These are phyloP conservation scores for Chlorella ohadii DNA, from an alignment of 139 green algal genomes.

Conservation along the genomic window DNA sequence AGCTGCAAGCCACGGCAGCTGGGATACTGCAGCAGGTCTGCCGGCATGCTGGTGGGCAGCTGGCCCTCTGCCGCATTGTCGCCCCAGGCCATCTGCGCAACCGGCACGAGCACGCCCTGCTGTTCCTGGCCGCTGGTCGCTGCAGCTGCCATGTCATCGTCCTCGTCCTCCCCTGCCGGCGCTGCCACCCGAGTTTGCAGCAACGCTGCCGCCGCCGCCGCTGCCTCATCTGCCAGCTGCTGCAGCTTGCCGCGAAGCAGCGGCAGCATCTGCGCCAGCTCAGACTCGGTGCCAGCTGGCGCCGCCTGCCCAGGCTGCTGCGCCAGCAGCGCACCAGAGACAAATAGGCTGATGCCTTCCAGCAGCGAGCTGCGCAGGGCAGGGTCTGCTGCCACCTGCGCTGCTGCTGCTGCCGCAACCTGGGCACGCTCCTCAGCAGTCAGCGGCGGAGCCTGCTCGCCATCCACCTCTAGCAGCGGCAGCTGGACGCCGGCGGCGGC, in stretches of 20 bases:
- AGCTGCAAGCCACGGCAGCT: conserved; percentile 53
- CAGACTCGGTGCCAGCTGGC: conserved; percentile 4
- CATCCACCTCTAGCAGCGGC: conserved; percentile 23
- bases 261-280: background rate
- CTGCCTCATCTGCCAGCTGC: conserved; percentile 16
- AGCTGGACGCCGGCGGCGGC: conserved; percentile 46
- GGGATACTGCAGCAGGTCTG: conserved; percentile 36
- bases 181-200: conserved; percentile 4
- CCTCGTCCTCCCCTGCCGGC: background rate
- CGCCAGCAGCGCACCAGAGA: conserved; percentile 20
- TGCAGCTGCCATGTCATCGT: background rate
- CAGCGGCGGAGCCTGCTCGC: background rate
- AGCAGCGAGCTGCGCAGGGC: conserved; percentile 47
- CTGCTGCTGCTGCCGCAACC: conserved; percentile 45
- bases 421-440: conserved; percentile 28
- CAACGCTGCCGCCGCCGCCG: conserved; percentile 31
- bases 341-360: conserved; percentile 59
- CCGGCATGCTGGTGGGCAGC: conserved; percentile 45
- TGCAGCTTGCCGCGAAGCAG: conserved; percentile 17
- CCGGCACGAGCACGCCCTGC: conserved; percentile 20
- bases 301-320: conserved; percentile 3
- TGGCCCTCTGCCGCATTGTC: background rate
- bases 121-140: background rate
- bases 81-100: conserved; percentile 16
- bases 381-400: conserved; percentile 52